These are phyloP conservation scores for Neurospora sp. DNA, from an alignment of 495 filamentous ascomycete genomes.

Conservation along the genomic window DNA sequence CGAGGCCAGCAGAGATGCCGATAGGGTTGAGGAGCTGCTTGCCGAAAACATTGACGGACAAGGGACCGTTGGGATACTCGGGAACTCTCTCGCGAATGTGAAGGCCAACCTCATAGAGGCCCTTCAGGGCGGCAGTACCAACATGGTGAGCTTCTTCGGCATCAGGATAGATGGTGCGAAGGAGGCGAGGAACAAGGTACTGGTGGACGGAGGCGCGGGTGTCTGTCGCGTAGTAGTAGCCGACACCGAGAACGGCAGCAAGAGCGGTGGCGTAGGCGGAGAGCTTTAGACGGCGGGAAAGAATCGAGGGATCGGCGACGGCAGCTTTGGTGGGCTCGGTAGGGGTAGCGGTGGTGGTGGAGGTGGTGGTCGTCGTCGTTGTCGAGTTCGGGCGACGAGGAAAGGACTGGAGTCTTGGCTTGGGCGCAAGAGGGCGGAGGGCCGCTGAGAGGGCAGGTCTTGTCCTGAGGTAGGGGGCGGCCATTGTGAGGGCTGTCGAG, in stretches of 20 bases:
- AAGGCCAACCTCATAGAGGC: slow-evolving; percentile 52
- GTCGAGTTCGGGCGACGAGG: slow-evolving; percentile 30
- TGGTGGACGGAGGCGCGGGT: slow-evolving; percentile 79
- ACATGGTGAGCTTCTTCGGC: slow-evolving; percentile 85
- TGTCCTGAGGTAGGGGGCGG: slow-evolving; percentile 24
- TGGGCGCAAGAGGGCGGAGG: slow-evolving; percentile 18
- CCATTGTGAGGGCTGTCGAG: slow-evolving; percentile 18
- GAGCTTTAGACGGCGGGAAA: slow-evolving; percentile 32
- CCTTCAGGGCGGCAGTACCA: slow-evolving; percentile 58
- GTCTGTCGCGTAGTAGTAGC: slow-evolving; percentile 78
- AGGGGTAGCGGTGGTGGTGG: slow-evolving; percentile 16
- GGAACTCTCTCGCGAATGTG: slow-evolving; percentile 63
- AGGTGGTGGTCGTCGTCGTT: slow-evolving; percentile 10
- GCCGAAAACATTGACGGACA: slow-evolving; percentile 60
- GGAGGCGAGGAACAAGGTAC: slow-evolving; percentile 63
- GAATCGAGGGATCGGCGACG: neutral
- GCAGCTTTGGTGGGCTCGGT: neutral
- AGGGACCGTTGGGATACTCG: slow-evolving; percentile 12
- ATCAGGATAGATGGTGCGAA: slow-evolving; percentile 65
- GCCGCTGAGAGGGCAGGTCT: slow-evolving; percentile 19
- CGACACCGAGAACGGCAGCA: slow-evolving; percentile 19
- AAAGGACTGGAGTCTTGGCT: slow-evolving; percentile 6
- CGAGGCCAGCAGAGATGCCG: slow-evolving; percentile 84
- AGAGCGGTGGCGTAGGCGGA: slow-evolving; percentile 48
- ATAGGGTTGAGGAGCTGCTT: slow-evolving; percentile 72